Evolutionary conservation across 108 stramenopile genomes (phyloP), one percentile per base, ranked within the genome.

Genomic region (Phaeodactylum tricornutum): DNA sequence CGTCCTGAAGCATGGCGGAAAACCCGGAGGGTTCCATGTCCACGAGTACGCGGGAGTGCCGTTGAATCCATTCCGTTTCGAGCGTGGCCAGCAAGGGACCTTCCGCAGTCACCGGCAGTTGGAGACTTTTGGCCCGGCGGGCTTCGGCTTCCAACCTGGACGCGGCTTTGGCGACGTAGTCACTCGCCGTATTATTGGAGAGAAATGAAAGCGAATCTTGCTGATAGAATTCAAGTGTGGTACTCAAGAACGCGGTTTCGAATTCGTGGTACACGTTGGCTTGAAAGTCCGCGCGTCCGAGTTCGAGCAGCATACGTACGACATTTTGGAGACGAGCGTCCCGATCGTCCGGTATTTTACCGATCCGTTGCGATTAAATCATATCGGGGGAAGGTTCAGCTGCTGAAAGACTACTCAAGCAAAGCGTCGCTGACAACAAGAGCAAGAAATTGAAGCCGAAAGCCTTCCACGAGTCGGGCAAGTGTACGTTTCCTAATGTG

Each of bases 21-120:
- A 93, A 92, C 17, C 96, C 96, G 17, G 74, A 78, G 38, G 85
- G 64, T 53, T 94, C 92, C 94, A 96, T 96, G 43, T 96, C 89
- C 8, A 97, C 90, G 58, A 99, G 58, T 2, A 80, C 62, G 19
- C 58, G 50, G 31, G 92, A 83, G 47, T 94, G 96, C 37, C 75
- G 55, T 61, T 83, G 78, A 43, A 94, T 82, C 48, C 92, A 70
- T 58, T 93, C 91, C 57, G 84, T 88, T 57, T 97, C 81, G 20
- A 96, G 72, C 34, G 97, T 91, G 22, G 51, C 52, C 28, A 74
- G 67, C 31, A 99, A 64, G 43, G 89, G 91, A 26, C 59, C 62
- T 50, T 83, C 84, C n/a, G 96, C 96, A 15, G 77, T 63, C 9
- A 39, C 29, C 5, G 83, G 71, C 9, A 97, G 50, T 4, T 55